Percentiles rank a stretch among this genome's conserved stretches.
These are phyloP conservation scores for Pichia gijzeniarum DNA, from an alignment of 805 yeast species.

Conservation along the genomic window DNA sequence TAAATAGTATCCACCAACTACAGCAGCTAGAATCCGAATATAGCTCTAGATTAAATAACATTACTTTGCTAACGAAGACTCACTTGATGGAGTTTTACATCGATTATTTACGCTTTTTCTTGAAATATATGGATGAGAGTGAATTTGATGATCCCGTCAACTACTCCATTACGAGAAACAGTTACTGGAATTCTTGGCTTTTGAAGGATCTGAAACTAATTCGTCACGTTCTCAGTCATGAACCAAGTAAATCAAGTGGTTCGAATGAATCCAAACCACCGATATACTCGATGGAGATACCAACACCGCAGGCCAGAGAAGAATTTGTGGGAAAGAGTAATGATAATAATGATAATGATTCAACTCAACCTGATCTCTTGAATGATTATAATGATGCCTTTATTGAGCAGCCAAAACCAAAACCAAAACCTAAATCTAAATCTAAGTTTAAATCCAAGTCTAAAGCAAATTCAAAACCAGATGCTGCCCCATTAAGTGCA, in stretches of 20 bases:
- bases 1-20: too few relatives aligned
- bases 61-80: constrained; percentile 16
- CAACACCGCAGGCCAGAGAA: too few relatives aligned
- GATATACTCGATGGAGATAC: too few relatives aligned
- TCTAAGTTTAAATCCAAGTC: neutral
- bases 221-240: neutral
- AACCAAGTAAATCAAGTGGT: neutral
- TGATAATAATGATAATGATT: neutral
- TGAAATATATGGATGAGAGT: constrained; percentile 29
- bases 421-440: neutral
- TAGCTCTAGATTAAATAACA: constrained; percentile 12
- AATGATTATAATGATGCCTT: neutral
- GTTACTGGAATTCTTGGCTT: constrained; percentile 28
- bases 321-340: neutral
- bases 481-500: neutral
- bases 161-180: constrained; percentile 28
- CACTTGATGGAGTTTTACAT: constrained; percentile 22
- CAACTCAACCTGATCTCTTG: neutral
- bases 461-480: too few relatives aligned
- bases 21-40: constrained; percentile 12
- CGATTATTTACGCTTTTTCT: constrained; percentile 27
- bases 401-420: neutral
- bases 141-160: constrained; percentile 27
- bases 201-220: constrained; percentile 11
- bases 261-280: too few relatives aligned